Base-by-base conservation (phyloP, 2,329 filamentous ascomycete genomes). In the Bertia moriformis region DNA sequence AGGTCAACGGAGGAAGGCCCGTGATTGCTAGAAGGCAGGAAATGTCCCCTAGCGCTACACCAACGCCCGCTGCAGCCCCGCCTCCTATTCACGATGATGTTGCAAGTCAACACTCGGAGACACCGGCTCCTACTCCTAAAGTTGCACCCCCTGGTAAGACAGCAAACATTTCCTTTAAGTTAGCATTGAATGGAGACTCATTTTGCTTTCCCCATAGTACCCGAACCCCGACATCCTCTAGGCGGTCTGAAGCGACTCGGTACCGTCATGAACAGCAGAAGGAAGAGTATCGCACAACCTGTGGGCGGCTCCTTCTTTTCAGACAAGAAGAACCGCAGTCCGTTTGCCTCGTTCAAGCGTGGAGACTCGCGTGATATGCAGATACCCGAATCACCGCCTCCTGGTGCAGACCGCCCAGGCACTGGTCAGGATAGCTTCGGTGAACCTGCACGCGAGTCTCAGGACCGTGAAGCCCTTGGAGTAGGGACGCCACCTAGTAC, bases 191-290 rank as follows among this genome's bases (percentile, higher is more conserved):
- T 29, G 24, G 10, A 14, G 10, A 18, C 32, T 35, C 10, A 35
- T 18, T 7, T 14, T 17, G 12, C 32, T 12, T 35, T 7, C n/a
- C 10, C n/a, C 24, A 29, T 15, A 35, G 32, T 18, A 7, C 32
- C 32, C 7, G 32, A 35, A 18, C 32, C 32, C 10, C 32, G 32
- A 13, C 10, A 35, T 18, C 53, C 60, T 18, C 47, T 66, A 24
- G 61, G 62, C 32, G 62, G 62, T 3, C 48, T 66, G 20, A 60
- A 60, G 44, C 56, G 62, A 40, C 50, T 66, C 18, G 62, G 62
- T 19, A 66, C 62, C 3, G 62, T 65, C 15, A 65, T 66, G 60
- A n/a, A n/a, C n/a, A 57, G 59, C 35, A 49, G 62, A 38, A 55
- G 62, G 40, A 64, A 63, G 50, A 65, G 60, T 43, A 48, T 60